phyloP scores from a whole-genome alignment of 164 flowering plant genomes.

The Berberis vulgaris region DNA sequence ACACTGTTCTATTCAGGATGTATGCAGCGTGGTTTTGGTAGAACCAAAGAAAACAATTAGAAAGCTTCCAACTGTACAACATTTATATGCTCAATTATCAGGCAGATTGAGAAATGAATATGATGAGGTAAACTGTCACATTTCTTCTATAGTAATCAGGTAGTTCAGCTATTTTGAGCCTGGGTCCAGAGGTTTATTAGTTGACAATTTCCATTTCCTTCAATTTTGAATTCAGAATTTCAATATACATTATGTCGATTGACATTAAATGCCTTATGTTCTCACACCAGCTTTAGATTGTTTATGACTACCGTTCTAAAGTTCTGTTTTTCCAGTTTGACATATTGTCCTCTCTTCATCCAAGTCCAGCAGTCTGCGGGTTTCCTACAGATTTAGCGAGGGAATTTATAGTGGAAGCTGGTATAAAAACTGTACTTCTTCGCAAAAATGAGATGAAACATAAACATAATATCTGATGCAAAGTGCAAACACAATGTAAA shows the following conservation, averaged over 20 bases:
- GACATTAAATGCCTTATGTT: too few species aligned
- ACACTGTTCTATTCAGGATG: constrained; percentile 35
- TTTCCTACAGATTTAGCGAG: constrained; percentile 86
- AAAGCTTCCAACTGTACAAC: constrained; percentile 85
- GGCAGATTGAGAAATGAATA: constrained; percentile 73
- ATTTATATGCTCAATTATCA: constrained; percentile 62
- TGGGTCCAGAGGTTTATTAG: too few species aligned
- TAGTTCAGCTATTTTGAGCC: neutral
- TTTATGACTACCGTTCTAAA: constrained; percentile 1
- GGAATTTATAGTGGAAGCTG: constrained; percentile 68
- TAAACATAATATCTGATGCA: neutral
- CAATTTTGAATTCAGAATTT: too few species aligned
- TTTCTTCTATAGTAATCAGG: neutral
- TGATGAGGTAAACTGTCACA: constrained; percentile 56
- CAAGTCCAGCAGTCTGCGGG: constrained; percentile 97
- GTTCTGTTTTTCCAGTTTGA: constrained; percentile 51
- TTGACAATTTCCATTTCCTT: too few species aligned
- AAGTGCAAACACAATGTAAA: neutral
- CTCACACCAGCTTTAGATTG: too few species aligned
- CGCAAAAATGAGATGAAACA: neutral
- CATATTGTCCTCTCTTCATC: constrained; percentile 80
- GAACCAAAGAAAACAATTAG: constrained; percentile 66
- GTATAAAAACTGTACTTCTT: constrained; percentile 21
- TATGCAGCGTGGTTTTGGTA: constrained; percentile 48
- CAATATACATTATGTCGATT: too few species aligned